Base-by-base conservation (phyloP, 345 rosid species). In the Excoecaria agallocha region DNA sequence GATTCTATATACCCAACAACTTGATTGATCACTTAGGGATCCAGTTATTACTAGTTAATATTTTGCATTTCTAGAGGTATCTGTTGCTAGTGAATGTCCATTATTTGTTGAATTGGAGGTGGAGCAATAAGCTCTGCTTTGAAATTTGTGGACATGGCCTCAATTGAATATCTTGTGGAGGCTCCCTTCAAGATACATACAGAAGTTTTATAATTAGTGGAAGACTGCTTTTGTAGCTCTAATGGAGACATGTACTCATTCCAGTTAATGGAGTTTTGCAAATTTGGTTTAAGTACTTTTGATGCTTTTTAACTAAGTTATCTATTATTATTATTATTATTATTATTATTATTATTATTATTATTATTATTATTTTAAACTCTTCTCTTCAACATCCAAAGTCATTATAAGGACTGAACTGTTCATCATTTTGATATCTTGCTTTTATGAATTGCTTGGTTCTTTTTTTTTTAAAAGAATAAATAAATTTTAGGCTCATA, bases 191-290 rank as follows among this genome's bases (percentile, higher is more conserved):
- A 43, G 38, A 41, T 5, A 25, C 15, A 56, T 35, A 46, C 46
- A 13, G 16, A 43, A 70, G 74, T 16, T 54, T 6, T 15, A 16
- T 46, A 59, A 46, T 58, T 49, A 43, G 39, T 43, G 54, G 25
- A 68, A 10, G 25, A 68, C 8, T 2, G 48, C 30, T 17, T 17
- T 12, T 8, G 37, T 68, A 19, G 43, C 22, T 15, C 8, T 66
- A 43, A 66, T 66, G 22, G 11, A 37, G 62, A 15, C 5, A 6
- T 8, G n/a, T 12, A 49, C 45, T 69, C 4, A n/a, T 35, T 69
- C 48, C n/a, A 55, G 45, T 68, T 37, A 46, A 45, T 17, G 52
- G 52, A 10, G 69, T n/a, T 65, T 45, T 66, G 69, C 69, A 43
- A 22, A 66, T 66, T 24, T 45, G 52, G 17, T 66, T 43, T 20